Percentiles rank a stretch among this genome's conserved stretches.
These are phyloP conservation scores for Punica granatum DNA, from an alignment of 345 rosid species.

Conservation along the genomic window DNA sequence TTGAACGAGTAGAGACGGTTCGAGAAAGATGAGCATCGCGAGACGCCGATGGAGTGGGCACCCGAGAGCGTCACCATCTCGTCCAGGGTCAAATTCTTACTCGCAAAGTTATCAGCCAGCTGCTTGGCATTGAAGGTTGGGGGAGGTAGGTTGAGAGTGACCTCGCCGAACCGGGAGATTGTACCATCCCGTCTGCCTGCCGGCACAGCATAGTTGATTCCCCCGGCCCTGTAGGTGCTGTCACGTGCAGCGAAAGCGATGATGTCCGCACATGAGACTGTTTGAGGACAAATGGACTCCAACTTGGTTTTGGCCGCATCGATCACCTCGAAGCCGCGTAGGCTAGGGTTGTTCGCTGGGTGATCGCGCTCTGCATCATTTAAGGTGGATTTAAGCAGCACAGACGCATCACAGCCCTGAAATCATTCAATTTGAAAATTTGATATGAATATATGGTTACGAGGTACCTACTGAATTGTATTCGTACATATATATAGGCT, in stretches of 20 bases:
- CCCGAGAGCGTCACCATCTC: conserved; percentile 29
- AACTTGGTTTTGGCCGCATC: conserved; percentile 13
- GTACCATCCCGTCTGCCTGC: conserved; percentile 9
- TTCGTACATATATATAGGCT: too few species aligned
- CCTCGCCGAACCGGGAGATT: conserved; percentile 1
- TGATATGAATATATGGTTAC: too few species aligned
- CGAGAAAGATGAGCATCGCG: conserved; percentile 19
- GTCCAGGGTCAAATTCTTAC: conserved; percentile 11
- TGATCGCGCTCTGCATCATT: conserved; percentile 15
- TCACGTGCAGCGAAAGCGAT: conserved; percentile 13
- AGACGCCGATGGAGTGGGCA: conserved; percentile 18
- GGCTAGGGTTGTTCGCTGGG: conserved; percentile 13
- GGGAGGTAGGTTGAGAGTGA: conserved; percentile 8
- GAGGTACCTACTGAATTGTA: too few species aligned
- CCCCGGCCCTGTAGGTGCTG: conserved; percentile 9
- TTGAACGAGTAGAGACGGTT: conserved; percentile 12
- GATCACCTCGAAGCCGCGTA: conserved; percentile 13
- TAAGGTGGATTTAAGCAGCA: conserved; percentile 14
- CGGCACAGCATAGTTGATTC: conserved; percentile 13
- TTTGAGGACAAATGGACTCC: conserved; percentile 1
- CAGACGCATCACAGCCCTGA: conserved; percentile 22
- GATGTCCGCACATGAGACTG: conserved; percentile 5
- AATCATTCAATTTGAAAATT: neutral
- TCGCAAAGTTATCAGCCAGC: conserved; percentile 11
- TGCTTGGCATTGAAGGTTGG: conserved; percentile 13